phyloP scores from a whole-genome alignment of 202 grass and related monocot genomes.

The Thinopyrum obtusiflorum region DNA sequence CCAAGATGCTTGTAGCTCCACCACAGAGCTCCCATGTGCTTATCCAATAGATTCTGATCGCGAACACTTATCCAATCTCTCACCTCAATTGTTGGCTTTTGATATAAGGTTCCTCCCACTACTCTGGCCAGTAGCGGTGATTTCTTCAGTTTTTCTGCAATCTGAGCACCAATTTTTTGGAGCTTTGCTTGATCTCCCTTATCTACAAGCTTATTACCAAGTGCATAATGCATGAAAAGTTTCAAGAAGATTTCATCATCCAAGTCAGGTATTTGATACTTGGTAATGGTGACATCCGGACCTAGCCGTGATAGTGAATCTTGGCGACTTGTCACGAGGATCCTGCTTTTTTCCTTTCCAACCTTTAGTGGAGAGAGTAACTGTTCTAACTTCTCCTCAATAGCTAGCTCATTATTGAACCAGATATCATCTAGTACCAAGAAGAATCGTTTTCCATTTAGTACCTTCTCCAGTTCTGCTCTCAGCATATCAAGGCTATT shows the following conservation, averaged over 20 bases:
- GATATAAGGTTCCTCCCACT: too few species aligned
- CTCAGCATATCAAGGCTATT: background rate
- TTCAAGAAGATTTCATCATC: background rate
- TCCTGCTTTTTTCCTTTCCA: conserved; percentile 17
- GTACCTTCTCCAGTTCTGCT: background rate
- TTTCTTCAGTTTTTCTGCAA: too few species aligned
- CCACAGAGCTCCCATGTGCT: too few species aligned
- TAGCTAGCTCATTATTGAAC: background rate
- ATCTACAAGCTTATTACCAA: background rate
- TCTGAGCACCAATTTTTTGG: too few species aligned
- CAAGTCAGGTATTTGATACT: background rate
- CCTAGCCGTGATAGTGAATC: background rate
- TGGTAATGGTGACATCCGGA: background rate
- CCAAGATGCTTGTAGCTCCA: too few species aligned
- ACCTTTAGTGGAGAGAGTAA: background rate
- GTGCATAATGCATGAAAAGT: conserved; percentile 32
- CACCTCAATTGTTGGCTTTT: too few species aligned
- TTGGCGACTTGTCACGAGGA: conserved; percentile 40
- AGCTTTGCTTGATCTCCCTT: too few species aligned
- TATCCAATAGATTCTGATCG: too few species aligned
- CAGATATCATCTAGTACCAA: conserved; percentile 37
- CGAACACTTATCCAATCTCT: too few species aligned
- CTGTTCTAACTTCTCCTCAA: background rate
- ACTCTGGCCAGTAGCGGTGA: too few species aligned
- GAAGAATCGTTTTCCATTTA: background rate